A percentile compares a stretch with the other conserved stretches of the same genome.
phyloP scores from a whole-genome alignment of 1,284 basidiomycete species.

The Anthracocystis setariae region DNA sequence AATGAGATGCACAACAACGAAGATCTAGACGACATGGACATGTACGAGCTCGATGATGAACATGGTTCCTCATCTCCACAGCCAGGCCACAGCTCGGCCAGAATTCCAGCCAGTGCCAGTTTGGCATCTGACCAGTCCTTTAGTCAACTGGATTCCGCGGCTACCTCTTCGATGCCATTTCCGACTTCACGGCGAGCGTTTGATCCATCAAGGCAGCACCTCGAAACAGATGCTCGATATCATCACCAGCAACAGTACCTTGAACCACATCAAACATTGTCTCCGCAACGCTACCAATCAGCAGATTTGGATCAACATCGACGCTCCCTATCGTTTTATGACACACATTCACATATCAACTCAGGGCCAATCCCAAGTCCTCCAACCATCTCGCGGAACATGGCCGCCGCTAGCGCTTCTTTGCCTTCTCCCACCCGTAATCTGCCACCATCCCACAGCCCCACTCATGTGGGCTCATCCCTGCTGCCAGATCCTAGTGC shows the following conservation, averaged over 20 bases:
- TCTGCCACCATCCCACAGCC: conserved; percentile 10
- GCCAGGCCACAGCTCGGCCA: not conserved
- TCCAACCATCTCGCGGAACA: conserved; percentile 1
- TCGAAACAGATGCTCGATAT: not conserved
- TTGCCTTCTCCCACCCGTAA: conserved; percentile 12
- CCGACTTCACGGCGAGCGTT: conserved; percentile 1
- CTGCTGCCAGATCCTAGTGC: conserved; percentile 9
- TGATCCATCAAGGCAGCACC: not conserved
- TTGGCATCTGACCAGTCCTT: not conserved
- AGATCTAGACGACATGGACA: conserved; percentile 28
- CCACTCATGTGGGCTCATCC: conserved; percentile 20
- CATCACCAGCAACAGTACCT: conserved; percentile 2
- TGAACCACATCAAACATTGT: conserved; percentile 7
- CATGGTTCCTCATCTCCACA: conserved; percentile 8
- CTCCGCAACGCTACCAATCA: conserved; percentile 8
- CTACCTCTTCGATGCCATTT: not conserved
- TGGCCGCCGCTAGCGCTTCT: not conserved
- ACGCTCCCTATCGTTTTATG: conserved; percentile 11
- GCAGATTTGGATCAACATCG: conserved; percentile 7
- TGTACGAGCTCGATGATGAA: conserved; percentile 40
- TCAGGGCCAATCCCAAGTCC: conserved; percentile 1
- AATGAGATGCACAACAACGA: conserved; percentile 5
- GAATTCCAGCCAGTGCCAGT: not conserved
- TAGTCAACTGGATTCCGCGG: not conserved
- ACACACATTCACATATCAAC: not conserved